Evolutionary conservation across 2,329 filamentous ascomycete species (phyloP).

Genomic region (Aphanoascus verrucosus): DNA sequence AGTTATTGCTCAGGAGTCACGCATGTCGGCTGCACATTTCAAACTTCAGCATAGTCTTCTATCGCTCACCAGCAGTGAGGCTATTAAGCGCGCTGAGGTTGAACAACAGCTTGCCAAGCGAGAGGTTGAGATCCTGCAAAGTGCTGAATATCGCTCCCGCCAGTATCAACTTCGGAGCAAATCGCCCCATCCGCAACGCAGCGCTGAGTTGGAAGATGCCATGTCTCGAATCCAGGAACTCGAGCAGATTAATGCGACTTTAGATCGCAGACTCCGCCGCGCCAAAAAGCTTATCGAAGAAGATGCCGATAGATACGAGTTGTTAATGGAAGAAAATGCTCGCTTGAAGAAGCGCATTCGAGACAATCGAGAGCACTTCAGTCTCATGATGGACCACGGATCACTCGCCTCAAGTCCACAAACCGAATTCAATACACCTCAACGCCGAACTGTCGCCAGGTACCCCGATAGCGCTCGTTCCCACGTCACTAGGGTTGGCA

Average conservation of each 20-base stretch:
- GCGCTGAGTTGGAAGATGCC: slow-evolving; percentile 47
- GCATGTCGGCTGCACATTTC: slow-evolving; percentile 79
- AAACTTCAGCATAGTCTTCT: slow-evolving; percentile 82
- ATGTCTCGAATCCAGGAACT: slow-evolving; percentile 53
- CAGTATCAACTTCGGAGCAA: slow-evolving; percentile 41
- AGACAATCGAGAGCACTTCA: slow-evolving; percentile 80
- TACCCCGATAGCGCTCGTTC: slow-evolving; percentile 32
- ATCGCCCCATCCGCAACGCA: slow-evolving; percentile 28
- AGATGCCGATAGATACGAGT: slow-evolving; percentile 61
- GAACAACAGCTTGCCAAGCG: slow-evolving; percentile 85
- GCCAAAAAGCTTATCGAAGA: slow-evolving; percentile 70
- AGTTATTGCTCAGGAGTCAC: slow-evolving; percentile 50
- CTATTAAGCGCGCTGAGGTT: slow-evolving; percentile 74
- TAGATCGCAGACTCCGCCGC: slow-evolving; percentile 56
- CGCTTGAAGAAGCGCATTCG: slow-evolving; percentile 73
- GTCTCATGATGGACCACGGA: slow-evolving; percentile 59
- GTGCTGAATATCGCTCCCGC: slow-evolving; percentile 59
- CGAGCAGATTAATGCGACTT: slow-evolving; percentile 52
- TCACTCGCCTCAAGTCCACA: slow-evolving; percentile 53
- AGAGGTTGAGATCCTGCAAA: slow-evolving; percentile 74
- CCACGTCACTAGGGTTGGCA: slow-evolving; percentile 40
- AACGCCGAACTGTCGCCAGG: slow-evolving; percentile 33
- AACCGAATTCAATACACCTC: slow-evolving; percentile 38
- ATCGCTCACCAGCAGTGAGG: slow-evolving; percentile 71
- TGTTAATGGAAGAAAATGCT: slow-evolving; percentile 63